A percentile compares a stretch with the other conserved stretches of the same genome.
These are phyloP conservation scores for Leccinum fibrillosum DNA, from an alignment of 768 basidiomycete genomes.

Conservation along the genomic window DNA sequence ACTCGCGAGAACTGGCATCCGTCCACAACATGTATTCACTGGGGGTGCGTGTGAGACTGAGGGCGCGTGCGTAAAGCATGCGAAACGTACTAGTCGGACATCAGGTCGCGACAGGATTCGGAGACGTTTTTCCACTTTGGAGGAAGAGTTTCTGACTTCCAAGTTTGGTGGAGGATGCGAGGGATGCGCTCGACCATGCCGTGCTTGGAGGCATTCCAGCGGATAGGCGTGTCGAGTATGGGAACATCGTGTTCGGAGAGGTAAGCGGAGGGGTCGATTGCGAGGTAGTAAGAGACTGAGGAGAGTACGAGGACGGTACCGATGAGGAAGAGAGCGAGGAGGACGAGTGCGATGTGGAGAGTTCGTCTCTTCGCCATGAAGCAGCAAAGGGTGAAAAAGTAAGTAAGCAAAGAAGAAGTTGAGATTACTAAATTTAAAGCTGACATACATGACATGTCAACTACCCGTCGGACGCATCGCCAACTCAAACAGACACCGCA, in stretches of 20 bases:
- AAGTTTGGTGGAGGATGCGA: constrained; percentile 95
- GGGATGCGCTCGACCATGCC: constrained; percentile 75
- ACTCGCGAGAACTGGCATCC: constrained; percentile 83
- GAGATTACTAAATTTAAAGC: background rate
- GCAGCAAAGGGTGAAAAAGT: background rate
- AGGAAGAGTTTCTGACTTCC: constrained; percentile 90
- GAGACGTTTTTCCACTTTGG: constrained; percentile 77
- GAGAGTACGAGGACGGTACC: constrained; percentile 92
- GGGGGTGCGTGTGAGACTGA: constrained; percentile 11
- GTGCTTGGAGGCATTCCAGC: constrained; percentile 63
- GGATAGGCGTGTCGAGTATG: constrained; percentile 47
- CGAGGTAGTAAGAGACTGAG: constrained; percentile 85
- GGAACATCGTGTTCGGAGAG: constrained; percentile 76
- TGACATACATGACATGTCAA: background rate
- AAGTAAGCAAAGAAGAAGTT: background rate
- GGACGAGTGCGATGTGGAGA: constrained; percentile 44
- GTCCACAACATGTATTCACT: constrained; percentile 99
- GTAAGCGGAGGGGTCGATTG: constrained; percentile 76
- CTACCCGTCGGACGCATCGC: constrained; percentile 43
- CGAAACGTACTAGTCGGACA: constrained; percentile 88
- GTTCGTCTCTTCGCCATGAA: constrained; percentile 44
- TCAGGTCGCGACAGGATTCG: constrained; percentile 82
- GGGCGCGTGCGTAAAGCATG: constrained; percentile 5
- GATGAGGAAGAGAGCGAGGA: constrained; percentile 74
- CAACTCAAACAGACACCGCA: constrained; percentile 45